Evolutionary conservation across 345 rosid species (phyloP), one percentile per base, ranked within the genome.

Genomic region (Aethionema arabicum): DNA sequence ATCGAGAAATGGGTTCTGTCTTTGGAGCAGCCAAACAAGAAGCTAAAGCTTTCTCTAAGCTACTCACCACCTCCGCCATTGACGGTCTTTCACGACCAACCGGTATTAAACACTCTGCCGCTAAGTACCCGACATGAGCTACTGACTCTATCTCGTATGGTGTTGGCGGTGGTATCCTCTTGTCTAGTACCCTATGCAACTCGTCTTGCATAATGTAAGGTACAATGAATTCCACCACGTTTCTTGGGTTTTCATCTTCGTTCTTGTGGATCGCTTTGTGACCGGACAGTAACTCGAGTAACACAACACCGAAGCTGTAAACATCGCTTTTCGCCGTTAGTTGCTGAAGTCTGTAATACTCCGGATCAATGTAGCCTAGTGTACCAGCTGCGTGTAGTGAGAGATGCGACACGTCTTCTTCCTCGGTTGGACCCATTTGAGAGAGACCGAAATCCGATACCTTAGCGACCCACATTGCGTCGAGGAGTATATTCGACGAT

Each of bases 361-460:
- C 97, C 0, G 95, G 97, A 30, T 87, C 97, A 47, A 90, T 81
- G 47, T 90, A 90, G 0, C 97, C 97, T 0, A 90, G 68, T 0
- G 97, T 90, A 0, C 97, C 97, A 0, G 97, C 95, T 0, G 87
- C 89, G 0, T 47, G 71, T 8, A 84, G 70, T 3, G 97, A 87
- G 4, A 90, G 74, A 58, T 82, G 89, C 2, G 89, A 76, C 44
- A 56, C 70, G 2, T 76, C 85, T 1, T 83, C 92, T 0, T 63
- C 67, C 30, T 58, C 71, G 11, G 65, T 67, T 0, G 95, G 95
- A 21, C 89, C 87, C 74, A 77, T 72, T 38, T 82, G 67, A 5
- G 93, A 90, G 3, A 90, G 82, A 0, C 97, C 93, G 2, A 90
- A 90, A 73, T 90, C 95, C 0, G 95, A 87, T 3, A 90, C 89